Evolutionary conservation across 345 rosid genomes (phyloP).

Genomic region (Schrenkiella parvula): DNA sequence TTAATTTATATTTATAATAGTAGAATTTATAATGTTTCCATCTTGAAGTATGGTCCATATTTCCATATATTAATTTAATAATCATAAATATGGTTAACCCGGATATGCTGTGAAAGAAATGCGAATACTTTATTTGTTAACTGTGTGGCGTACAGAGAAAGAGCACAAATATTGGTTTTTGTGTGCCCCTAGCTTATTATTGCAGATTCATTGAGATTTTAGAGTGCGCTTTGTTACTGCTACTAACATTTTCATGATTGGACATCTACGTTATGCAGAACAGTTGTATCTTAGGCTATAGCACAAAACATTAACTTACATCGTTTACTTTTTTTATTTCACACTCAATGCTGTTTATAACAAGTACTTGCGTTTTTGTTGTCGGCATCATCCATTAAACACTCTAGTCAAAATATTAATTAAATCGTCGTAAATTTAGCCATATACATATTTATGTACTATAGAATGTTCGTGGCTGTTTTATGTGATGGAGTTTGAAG

Average conservation of each 20-base stretch:
- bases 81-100: neutral
- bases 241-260: neutral
- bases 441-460: neutral
- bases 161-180: neutral
- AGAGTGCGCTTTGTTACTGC: neutral
- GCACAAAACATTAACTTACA: neutral
- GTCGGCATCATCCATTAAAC: neutral
- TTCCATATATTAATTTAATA: neutral
- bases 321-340: neutral
- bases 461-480: neutral
- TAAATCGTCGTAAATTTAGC: neutral
- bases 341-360: neutral
- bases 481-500: neutral
- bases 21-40: constrained; percentile 24
- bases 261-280: neutral
- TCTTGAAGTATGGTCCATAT: constrained; percentile 7
- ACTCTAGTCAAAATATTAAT: neutral
- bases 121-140: neutral
- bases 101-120: constrained; percentile 10
- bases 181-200: neutral
- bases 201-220: neutral
- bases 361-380: neutral
- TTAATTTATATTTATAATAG: no score
- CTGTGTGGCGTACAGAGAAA: neutral
- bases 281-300: neutral